A percentile compares a stretch with the other conserved stretches of the same genome.
These are phyloP conservation scores for Raffaelea arxii DNA, from an alignment of 2,329 filamentous ascomycete genomes.

Conservation along the genomic window DNA sequence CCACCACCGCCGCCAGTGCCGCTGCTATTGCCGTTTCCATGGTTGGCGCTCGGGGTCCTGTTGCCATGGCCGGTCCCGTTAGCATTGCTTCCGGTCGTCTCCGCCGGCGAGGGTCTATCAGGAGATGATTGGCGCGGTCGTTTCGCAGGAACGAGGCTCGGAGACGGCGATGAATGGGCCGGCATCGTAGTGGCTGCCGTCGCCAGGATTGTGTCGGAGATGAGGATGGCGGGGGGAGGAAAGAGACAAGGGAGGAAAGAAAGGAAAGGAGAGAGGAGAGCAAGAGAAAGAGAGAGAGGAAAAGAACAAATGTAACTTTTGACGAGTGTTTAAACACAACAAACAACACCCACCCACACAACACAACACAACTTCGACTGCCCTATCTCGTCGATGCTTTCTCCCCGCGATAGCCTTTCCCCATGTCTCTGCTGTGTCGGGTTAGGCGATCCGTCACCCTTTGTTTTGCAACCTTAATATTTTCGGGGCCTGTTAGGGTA, in stretches of 20 bases:
- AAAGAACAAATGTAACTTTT: background rate
- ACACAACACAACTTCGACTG: too few relatives aligned
- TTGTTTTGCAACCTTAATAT: too few relatives aligned
- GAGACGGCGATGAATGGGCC: constrained; percentile 37
- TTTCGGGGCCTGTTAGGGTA: too few relatives aligned
- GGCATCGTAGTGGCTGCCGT: constrained; percentile 26
- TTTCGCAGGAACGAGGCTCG: constrained; percentile 43
- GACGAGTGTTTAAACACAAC: background rate
- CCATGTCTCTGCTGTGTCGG: too few relatives aligned
- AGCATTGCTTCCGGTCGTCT: background rate
- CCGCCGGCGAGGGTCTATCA: constrained; percentile 29
- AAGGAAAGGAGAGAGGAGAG: background rate
- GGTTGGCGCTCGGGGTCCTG: background rate
- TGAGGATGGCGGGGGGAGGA: background rate
- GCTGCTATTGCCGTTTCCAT: constrained; percentile 5
- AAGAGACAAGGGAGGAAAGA: too few relatives aligned
- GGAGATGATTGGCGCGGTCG: constrained; percentile 46
- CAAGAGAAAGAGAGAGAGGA: background rate
- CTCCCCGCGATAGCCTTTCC: too few relatives aligned
- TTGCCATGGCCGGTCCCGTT: background rate
- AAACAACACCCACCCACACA: too few relatives aligned
- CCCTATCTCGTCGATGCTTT: too few relatives aligned
- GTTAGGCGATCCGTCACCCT: too few relatives aligned
- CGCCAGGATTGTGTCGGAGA: background rate
- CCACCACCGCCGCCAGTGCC: constrained; percentile 19